Base-by-base conservation (phyloP, 805 yeast species). In the Kurtzmaniella fragi region DNA sequence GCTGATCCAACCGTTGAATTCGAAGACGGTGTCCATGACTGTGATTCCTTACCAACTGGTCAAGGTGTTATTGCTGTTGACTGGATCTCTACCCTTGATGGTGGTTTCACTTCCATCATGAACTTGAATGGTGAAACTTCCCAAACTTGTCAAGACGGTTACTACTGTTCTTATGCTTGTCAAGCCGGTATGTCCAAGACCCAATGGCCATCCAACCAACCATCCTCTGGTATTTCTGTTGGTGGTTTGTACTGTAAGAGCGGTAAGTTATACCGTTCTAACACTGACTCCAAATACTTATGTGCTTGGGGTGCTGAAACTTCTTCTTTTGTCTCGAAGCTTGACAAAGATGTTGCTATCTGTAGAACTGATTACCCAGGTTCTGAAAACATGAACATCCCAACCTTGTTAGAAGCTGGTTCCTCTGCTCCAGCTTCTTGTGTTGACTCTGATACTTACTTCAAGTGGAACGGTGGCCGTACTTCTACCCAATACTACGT, bases 331-430 rank as follows among this genome's bases (percentile, higher is more conserved):
- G 83, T 73, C 42, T 78, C 80, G 53, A 71, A 84, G 52, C 66
- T 86, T 42, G 57, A 62, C 49, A 60, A 82, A 43, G 73, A 74
- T 38, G 89, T 91, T 53, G 91, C 98, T 43, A 69, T 93, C 56
- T 93, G 99, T 77, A 85, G 97, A 75, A 91, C 99, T 46, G 99
- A 91, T 65, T 91, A 91, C 79, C 99, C 99, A 59, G 99, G 99
- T 71, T 83, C 96, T 48, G 99, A 91, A 74, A 89, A 89, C 78
- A 93, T 91, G 98, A 95, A 82, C 50, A 76, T 91, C 46, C 98
- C 99, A 62, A 90, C 98, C 44, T 71, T 78, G 46, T 84, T 90
- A 38, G 62, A 61, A 27, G 84, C 83, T 43, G 96, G 95, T 53
- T 54, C 70, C 29, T 51, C 75, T 29, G 63, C 73, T 56, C 82